A percentile compares a stretch with the other conserved stretches of the same genome.
Evolutionary conservation across 768 basidiomycete genomes (phyloP).

Genomic region (Macrolepiota fuliginosa): DNA sequence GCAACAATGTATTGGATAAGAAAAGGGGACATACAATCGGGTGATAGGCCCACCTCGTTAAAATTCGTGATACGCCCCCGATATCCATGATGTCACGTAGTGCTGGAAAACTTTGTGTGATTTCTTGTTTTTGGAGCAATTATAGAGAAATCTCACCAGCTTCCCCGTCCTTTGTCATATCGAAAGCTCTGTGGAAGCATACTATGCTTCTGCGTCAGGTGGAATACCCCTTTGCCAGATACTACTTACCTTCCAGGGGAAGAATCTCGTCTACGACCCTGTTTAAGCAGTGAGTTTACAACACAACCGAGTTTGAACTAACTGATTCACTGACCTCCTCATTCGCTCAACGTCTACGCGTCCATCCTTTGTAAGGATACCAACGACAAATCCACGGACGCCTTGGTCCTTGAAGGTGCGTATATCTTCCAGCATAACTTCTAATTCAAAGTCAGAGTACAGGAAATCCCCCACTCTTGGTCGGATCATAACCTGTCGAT

Average conservation of each 20-base stretch:
- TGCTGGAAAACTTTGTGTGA: conserved; percentile 26
- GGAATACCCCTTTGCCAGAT: not conserved
- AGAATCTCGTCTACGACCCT: conserved; percentile 58
- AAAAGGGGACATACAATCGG: not conserved
- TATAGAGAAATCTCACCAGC: conserved; percentile 39
- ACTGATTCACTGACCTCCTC: conserved; percentile 42
- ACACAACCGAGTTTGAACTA: not conserved
- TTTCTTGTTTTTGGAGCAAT: not conserved
- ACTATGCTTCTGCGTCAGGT: conserved; percentile 35
- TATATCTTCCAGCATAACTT: conserved; percentile 77
- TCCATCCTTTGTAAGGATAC: conserved; percentile 55
- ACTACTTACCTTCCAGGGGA: conserved; percentile 57
- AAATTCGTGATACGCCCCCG: conserved; percentile 66
- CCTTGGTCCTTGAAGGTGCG: conserved; percentile 52
- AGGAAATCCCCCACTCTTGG: conserved; percentile 79
- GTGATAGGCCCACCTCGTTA: conserved; percentile 63
- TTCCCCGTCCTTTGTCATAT: conserved; percentile 58
- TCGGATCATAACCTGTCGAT: conserved; percentile 69
- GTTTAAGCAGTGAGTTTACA: not conserved
- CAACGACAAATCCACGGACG: conserved; percentile 67
- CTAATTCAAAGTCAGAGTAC: conserved; percentile 63
- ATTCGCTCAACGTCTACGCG: conserved; percentile 57
- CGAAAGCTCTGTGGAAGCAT: conserved; percentile 79
- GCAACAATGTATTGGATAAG: not conserved
- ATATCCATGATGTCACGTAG: conserved; percentile 50